A percentile compares a stretch with the other conserved stretches of the same genome.
Conservation (phyloP, 2,329 filamentous ascomycete genomes). For the Ophiocordyceps camponoti-floridani region DNA sequence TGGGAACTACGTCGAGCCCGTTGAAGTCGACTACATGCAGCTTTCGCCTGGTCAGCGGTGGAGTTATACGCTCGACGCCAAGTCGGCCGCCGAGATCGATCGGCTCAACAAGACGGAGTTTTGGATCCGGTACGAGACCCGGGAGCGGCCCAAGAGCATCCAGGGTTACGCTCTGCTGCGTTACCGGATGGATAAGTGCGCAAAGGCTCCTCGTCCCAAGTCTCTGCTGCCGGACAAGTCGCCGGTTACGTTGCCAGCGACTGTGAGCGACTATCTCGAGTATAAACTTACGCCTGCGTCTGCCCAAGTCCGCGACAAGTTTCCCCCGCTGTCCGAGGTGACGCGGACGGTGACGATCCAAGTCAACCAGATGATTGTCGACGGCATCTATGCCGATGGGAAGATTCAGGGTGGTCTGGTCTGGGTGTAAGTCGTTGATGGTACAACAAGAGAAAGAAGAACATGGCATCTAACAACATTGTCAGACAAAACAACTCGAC, state of each 20-base stretch:
- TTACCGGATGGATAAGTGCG: neutral
- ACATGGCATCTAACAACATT: neutral
- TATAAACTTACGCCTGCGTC: conserved; percentile 22
- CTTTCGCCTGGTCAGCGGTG: conserved; percentile 42
- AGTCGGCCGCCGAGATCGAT: conserved; percentile 24
- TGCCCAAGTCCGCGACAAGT: conserved; percentile 5
- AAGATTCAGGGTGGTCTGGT: conserved; percentile 12
- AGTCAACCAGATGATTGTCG: conserved; percentile 19
- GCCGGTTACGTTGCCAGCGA: conserved; percentile 14
- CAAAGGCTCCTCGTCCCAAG: neutral
- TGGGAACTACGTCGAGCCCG: conserved; percentile 31
- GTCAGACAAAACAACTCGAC: conserved; percentile 16
- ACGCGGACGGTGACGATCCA: conserved; percentile 30
- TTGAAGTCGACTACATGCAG: conserved; percentile 30
- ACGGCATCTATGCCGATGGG: conserved; percentile 12
- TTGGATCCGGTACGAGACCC: conserved; percentile 29
- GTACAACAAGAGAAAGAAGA: neutral
- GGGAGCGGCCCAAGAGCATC: conserved; percentile 23
- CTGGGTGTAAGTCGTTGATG: conserved; percentile 14
- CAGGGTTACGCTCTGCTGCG: conserved; percentile 1
- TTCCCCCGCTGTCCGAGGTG: conserved; percentile 25
- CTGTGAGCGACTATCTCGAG: conserved; percentile 22
- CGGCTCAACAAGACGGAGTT: conserved; percentile 14
- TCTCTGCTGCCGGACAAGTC: conserved; percentile 2
- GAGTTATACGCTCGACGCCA: conserved; percentile 35